These are phyloP conservation scores for Cutaneotrichosporon dermatis DNA, from an alignment of 1,284 basidiomycete species.

Conservation along the genomic window DNA sequence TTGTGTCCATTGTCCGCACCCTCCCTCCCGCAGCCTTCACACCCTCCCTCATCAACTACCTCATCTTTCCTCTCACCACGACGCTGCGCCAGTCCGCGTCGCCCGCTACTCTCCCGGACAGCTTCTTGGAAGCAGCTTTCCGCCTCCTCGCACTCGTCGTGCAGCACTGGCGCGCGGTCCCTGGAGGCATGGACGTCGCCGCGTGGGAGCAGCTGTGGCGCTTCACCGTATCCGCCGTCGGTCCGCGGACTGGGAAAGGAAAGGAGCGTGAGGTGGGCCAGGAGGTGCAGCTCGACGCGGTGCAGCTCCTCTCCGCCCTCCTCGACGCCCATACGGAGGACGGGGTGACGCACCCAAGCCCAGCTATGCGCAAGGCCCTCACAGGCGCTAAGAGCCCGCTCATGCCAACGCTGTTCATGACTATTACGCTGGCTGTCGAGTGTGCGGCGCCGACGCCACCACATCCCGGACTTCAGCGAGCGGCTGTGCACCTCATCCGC, in stretches of 20 bases:
- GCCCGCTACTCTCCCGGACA: conserved; percentile 65
- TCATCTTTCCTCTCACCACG: conserved; percentile 77
- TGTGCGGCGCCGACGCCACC: conserved; percentile 54
- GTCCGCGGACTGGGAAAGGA: conserved; percentile 60
- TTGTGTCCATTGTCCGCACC: conserved; percentile 54
- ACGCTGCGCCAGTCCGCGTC: conserved; percentile 66
- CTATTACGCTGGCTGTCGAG: conserved; percentile 64
- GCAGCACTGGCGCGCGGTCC: conserved; percentile 70
- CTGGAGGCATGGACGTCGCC: conserved; percentile 55
- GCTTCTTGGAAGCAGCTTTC: conserved; percentile 69
- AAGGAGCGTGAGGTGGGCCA: conserved; percentile 50
- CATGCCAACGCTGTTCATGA: conserved; percentile 75
- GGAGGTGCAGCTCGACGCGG: conserved; percentile 35
- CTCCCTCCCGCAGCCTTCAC: conserved; percentile 53
- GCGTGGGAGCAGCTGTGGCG: conserved; percentile 79
- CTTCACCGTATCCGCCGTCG: conserved; percentile 58
- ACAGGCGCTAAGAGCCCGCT: conserved; percentile 50
- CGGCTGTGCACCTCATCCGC: conserved; percentile 60
- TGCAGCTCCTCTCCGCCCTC: conserved; percentile 32
- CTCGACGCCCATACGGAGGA: conserved; percentile 22
- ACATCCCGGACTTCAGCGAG: conserved; percentile 59
- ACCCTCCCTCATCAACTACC: conserved; percentile 69
- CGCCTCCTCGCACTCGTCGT: conserved; percentile 60
- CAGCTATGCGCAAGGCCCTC: conserved; percentile 52
- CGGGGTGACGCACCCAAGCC: conserved; percentile 51